Base-by-base conservation (phyloP, 495 filamentous ascomycete species). In the Annulohypoxylon maeteangense region DNA sequence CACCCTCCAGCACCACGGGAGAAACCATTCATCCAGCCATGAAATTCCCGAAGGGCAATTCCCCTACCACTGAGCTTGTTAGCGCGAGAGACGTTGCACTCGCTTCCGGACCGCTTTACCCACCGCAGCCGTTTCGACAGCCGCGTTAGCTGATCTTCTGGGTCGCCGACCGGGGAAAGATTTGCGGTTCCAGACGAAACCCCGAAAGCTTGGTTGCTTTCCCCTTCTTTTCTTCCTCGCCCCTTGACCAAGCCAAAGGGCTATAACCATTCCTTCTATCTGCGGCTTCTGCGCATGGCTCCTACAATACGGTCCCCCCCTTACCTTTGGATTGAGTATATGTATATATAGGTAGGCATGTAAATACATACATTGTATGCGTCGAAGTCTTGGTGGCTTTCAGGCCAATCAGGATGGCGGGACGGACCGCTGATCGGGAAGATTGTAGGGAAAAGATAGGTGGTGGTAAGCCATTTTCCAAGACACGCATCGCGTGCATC, bases 61-160 rank as follows among this genome's bases (percentile, higher is more conserved):
- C 53, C 18, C 20, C 64, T 57, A 65, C 48, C 32, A 25, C 64
- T 57, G 40, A 42, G 50, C 51, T 22, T 25, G 45, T 69, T 69
- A 56, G 61, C 48, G 56, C 61, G 57, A 65, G 65, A 45, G 55
- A 73, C 65, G 70, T 73, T 69, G 62, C 70, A 69, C 70, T 68
- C 70, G 65, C 65, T 72, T 68, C 70, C 70, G 70, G 65, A 44
- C 70, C 70, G 70, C 23, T 68, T 42, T 68, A 69, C 65, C 70
- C 70, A 69, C 70, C 70, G 70, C 66, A 73, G 62, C 70, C 70
- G 70, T 68, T 65, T 68, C 65, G 65, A 72, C 65, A 72, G 65
- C 70, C 65, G 65, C 70, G 59, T 55, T 72, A 56, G 65, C 50
- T 68, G 70, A 62, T 72, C 65, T 38, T 73, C 70, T 73, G 70